Evolutionary conservation across 352 stramenopile species (phyloP).

Genomic region (Blastocystis sp.): DNA sequence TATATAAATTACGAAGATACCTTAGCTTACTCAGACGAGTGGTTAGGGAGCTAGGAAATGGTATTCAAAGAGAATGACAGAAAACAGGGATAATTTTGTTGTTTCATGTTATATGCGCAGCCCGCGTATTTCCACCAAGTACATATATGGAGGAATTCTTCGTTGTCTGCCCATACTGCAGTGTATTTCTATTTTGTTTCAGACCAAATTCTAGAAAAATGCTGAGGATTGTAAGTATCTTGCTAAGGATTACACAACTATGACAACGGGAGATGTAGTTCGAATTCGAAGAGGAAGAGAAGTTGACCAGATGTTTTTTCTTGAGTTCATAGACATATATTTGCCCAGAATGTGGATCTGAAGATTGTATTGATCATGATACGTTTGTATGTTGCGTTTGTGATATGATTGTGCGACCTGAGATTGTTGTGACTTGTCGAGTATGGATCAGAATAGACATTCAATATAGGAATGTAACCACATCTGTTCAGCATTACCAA

Average conservation of each 20-base stretch:
- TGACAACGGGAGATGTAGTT: conserved; percentile 3
- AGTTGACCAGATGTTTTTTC: neutral
- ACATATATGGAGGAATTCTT: conserved; percentile 6
- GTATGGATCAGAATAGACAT: neutral
- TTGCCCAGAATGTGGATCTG: conserved; percentile 22
- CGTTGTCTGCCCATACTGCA: conserved; percentile 27
- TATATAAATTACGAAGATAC: neutral
- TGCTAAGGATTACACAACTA: conserved; percentile 23
- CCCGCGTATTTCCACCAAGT: neutral
- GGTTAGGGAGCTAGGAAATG: conserved; percentile 33
- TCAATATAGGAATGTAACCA: conserved; percentile 52
- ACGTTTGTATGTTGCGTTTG: conserved; percentile 43
- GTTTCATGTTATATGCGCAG: neutral
- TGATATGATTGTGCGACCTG: conserved; percentile 32
- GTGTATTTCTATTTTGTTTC: neutral
- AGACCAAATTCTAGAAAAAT: neutral
- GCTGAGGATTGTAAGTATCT: conserved; percentile 50
- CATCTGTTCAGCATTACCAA: conserved; percentile 29
- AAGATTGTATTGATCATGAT: conserved; percentile 58
- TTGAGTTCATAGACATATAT: conserved; percentile 17
- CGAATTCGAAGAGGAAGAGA: conserved; percentile 28
- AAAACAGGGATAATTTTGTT: neutral
- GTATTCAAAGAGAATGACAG: neutral
- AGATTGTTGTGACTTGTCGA: conserved; percentile 39
- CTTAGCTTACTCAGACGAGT: neutral